These are phyloP conservation scores for Dillenia turbinata DNA, from an alignment of 164 flowering plant genomes.

Conservation along the genomic window DNA sequence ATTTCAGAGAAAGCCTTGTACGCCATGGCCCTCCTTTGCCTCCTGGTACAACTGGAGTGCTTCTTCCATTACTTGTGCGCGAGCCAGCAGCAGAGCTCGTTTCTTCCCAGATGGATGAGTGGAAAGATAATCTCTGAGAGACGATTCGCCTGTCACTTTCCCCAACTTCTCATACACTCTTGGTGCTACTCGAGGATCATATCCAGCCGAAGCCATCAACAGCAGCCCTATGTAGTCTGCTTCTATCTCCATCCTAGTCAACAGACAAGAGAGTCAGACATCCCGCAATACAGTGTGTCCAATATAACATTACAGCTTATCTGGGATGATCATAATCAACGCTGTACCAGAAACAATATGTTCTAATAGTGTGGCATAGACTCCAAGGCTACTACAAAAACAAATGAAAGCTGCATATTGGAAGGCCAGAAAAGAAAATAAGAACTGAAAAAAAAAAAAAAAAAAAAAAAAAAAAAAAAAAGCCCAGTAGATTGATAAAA, in stretches of 20 bases:
- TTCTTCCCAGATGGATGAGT: conserved; percentile 96
- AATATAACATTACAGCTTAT: too few relatives aligned
- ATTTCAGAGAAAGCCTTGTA: conserved; percentile 61
- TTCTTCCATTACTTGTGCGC: conserved; percentile 94
- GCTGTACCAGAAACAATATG: too few relatives aligned
- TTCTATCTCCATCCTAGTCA: conserved; percentile 89
- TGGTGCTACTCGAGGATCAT: conserved; percentile 90
- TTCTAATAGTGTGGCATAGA: too few relatives aligned
- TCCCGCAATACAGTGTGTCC: too few relatives aligned
- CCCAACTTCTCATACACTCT: conserved; percentile 81
- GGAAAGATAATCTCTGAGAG: conserved; percentile 70
- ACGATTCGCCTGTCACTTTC: conserved; percentile 54
- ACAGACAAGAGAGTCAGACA: too few relatives aligned
- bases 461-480: too few relatives aligned
- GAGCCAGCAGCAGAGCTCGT: conserved; percentile 65
- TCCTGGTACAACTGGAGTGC: conserved; percentile 72
- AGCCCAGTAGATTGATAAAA: too few relatives aligned
- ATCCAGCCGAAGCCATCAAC: conserved; percentile 86
- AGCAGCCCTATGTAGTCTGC: conserved; percentile 94
- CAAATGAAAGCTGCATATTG: too few relatives aligned
- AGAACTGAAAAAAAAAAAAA: too few relatives aligned
- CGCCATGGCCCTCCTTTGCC: conserved; percentile 48
- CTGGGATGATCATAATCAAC: too few relatives aligned
- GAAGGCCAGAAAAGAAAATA: too few relatives aligned
- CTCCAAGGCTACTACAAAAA: too few relatives aligned